Conservation (phyloP, 805 yeast species). For the Maudiozyma bulderi region DNA sequence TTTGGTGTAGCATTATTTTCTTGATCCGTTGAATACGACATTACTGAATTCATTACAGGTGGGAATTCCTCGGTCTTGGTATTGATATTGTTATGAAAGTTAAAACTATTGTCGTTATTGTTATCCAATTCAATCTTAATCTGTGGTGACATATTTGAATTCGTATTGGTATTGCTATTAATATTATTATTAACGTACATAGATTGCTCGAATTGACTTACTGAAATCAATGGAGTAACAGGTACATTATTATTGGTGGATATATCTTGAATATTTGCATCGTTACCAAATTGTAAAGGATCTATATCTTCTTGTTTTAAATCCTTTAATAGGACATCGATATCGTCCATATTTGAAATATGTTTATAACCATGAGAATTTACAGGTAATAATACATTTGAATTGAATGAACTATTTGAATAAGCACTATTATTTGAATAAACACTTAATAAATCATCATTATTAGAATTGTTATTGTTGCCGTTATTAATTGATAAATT, state of each 20-base stretch:
- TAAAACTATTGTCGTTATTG: not conserved
- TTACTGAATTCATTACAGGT: not conserved
- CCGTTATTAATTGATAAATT: not conserved
- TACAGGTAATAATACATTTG: constrained; percentile 17
- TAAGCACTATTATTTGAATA: constrained; percentile 15
- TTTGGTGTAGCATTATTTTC: not conserved
- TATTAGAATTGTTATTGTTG: constrained; percentile 15
- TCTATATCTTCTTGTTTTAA: constrained; percentile 1
- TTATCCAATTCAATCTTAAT: not conserved
- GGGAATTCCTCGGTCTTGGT: not conserved
- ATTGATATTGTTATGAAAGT: not conserved
- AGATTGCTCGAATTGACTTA: constrained; percentile 17
- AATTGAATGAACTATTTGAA: constrained; percentile 1
- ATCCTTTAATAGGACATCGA: constrained; percentile 10
- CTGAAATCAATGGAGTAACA: constrained; percentile 18
- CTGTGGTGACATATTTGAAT: not conserved
- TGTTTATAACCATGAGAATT: constrained; percentile 21
- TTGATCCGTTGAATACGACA: not conserved
- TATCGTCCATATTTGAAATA: constrained; percentile 16
- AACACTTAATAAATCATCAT: constrained; percentile 24
- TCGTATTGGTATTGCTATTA: not conserved
- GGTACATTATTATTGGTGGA: not conserved
- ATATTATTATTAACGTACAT: not conserved
- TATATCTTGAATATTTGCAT: not conserved
- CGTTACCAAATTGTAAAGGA: not conserved